phyloP scores from a whole-genome alignment of 2,329 filamentous ascomycete genomes.

The Aspergillus candidus region DNA sequence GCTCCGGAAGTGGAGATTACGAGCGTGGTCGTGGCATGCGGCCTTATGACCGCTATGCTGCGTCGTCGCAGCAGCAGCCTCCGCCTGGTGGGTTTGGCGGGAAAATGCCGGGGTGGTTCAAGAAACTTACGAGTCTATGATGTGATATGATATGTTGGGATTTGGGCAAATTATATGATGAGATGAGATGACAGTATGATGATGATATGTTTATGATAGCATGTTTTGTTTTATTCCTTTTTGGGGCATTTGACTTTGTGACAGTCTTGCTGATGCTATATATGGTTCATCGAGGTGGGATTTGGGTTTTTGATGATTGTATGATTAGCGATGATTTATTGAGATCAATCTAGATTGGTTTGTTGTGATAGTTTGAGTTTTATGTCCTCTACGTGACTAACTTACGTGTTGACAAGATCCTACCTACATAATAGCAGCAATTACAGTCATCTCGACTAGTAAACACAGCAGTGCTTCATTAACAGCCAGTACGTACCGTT shows the following conservation, averaged over 20 bases:
- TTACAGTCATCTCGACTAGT: too few relatives aligned
- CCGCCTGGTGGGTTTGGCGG: conserved; percentile 21
- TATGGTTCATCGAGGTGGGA: neutral
- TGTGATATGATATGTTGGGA: neutral
- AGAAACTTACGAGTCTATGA: conserved; percentile 36
- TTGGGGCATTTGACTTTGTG: neutral
- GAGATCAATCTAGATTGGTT: too few relatives aligned
- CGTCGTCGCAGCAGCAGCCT: neutral
- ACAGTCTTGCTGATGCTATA: conserved; percentile 4
- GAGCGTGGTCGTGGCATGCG: conserved; percentile 32
- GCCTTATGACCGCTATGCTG: conserved; percentile 23
- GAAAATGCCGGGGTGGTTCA: conserved; percentile 40
- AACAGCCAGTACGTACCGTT: too few relatives aligned
- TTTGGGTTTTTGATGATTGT: conserved; percentile 3
- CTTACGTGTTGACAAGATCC: too few relatives aligned
- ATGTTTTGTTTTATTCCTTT: too few relatives aligned
- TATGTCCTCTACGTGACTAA: too few relatives aligned
- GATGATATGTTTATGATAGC: conserved; percentile 1
- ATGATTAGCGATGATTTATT: conserved; percentile 2
- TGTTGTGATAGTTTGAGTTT: too few relatives aligned
- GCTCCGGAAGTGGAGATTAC: conserved; percentile 37
- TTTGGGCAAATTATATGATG: conserved; percentile 8
- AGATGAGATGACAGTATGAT: conserved; percentile 9
- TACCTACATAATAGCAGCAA: too few relatives aligned
- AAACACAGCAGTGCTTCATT: too few relatives aligned